phyloP scores from a whole-genome alignment of 2,329 filamentous ascomycete species.

The Colletotrichum endophyticum region DNA sequence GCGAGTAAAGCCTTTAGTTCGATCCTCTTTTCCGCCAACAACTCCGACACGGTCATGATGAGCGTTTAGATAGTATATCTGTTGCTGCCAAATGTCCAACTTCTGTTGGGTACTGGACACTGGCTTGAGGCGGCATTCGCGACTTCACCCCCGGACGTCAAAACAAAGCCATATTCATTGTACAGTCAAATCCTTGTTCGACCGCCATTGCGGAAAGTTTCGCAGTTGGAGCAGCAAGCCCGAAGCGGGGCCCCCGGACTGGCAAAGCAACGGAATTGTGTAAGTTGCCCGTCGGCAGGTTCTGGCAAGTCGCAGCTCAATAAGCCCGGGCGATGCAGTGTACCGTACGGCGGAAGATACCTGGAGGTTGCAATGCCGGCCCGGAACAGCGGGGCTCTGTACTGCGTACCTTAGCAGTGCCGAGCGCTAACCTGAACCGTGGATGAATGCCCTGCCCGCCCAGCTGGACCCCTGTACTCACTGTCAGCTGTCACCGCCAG shows the following conservation, averaged over 20 bases:
- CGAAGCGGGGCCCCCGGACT: background rate
- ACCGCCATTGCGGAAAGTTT: background rate
- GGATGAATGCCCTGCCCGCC: background rate
- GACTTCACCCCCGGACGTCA: background rate
- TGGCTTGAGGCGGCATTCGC: no score
- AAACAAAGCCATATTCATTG: background rate
- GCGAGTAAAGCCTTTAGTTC: no score
- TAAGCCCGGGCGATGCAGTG: background rate
- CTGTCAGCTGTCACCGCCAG: background rate
- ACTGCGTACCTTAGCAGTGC: background rate
- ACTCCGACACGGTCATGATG: background rate
- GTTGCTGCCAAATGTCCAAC: background rate
- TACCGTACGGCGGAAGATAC: background rate
- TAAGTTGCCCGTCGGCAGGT: background rate
- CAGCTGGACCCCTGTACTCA: background rate
- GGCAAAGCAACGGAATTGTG: background rate
- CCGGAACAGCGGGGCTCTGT: background rate
- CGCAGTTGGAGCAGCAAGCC: background rate
- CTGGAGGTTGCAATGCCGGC: background rate
- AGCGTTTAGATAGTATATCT: background rate
- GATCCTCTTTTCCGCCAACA: background rate
- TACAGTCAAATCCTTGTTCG: background rate
- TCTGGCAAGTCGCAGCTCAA: background rate
- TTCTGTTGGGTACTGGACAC: background rate
- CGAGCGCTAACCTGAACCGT: background rate